These are phyloP conservation scores for Puccinia hordei DNA, from an alignment of 1,284 basidiomycete species.

Conservation along the genomic window DNA sequence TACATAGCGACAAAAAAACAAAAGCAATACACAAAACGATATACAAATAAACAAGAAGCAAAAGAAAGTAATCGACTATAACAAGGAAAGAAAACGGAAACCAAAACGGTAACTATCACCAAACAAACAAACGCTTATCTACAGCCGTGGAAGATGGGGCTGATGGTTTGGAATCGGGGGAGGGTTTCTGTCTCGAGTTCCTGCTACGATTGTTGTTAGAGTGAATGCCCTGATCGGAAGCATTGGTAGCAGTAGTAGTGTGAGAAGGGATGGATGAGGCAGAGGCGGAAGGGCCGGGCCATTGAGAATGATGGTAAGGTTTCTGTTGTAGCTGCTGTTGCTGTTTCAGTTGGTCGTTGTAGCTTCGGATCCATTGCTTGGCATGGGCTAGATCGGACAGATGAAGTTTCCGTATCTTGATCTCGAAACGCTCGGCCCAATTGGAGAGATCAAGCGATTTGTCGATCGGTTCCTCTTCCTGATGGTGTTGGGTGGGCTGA, in stretches of 20 bases:
- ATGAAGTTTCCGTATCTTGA: constrained; percentile 4
- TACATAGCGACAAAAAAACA: too few species aligned
- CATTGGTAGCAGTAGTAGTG: not conserved
- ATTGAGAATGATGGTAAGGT: too few species aligned
- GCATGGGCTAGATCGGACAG: not conserved
- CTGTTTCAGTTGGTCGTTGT: constrained; percentile 8
- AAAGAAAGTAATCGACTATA: too few species aligned
- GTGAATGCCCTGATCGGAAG: not conserved
- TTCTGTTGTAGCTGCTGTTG: not conserved
- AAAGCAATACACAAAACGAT: too few species aligned
- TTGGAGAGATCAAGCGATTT: not conserved
- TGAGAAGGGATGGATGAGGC: too few species aligned
- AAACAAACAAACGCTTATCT: constrained; percentile 5
- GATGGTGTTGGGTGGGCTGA: not conserved
- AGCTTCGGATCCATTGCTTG: constrained; percentile 25
- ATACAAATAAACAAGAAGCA: too few species aligned
- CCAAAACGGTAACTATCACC: not conserved
- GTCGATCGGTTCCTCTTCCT: not conserved
- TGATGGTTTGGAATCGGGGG: not conserved
- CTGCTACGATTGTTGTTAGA: not conserved
- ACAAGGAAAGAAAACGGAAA: not conserved
- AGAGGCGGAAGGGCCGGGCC: too few species aligned
- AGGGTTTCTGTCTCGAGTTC: not conserved
- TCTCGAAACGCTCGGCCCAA: constrained; percentile 17
- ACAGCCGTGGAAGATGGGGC: not conserved